These are phyloP conservation scores for Colletotrichum nymphaeae DNA, from an alignment of 2,329 filamentous ascomycete species.

Conservation along the genomic window DNA sequence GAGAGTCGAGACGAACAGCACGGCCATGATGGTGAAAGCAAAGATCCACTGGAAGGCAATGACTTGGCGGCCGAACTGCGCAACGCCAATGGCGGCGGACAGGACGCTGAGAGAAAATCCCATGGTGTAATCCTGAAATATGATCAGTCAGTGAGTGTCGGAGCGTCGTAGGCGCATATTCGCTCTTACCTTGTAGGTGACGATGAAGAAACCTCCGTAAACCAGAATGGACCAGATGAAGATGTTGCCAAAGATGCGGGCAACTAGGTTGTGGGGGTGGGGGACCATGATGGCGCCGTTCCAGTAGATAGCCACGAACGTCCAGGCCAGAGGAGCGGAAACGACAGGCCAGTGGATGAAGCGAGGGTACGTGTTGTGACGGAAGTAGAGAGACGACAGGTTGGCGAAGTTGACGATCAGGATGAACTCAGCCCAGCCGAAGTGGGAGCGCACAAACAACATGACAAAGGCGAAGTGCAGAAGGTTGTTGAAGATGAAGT, in stretches of 20 bases:
- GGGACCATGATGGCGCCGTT: conserved; percentile 85
- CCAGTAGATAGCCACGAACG: conserved; percentile 88
- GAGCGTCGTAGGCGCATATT: too few species aligned
- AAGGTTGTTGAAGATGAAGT: conserved; percentile 89
- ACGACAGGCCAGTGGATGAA: conserved; percentile 83
- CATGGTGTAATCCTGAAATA: conserved; percentile 74
- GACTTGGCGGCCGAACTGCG: conserved; percentile 78
- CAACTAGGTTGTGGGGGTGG: conserved; percentile 72
- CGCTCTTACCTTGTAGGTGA: conserved; percentile 72
- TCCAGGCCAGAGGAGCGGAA: conserved; percentile 85
- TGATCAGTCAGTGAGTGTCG: conserved; percentile 20
- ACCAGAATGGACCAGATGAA: conserved; percentile 87
- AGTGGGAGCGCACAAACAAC: conserved; percentile 82
- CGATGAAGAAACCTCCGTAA: conserved; percentile 82
- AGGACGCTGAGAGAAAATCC: conserved; percentile 83
- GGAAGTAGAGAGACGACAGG: conserved; percentile 82
- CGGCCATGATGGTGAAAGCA: conserved; percentile 82
- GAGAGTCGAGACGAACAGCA: conserved; percentile 77
- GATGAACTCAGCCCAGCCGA: conserved; percentile 80
- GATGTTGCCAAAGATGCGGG: conserved; percentile 86
- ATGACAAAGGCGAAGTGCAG: conserved; percentile 85
- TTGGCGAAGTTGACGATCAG: conserved; percentile 87
- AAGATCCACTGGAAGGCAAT: conserved; percentile 94
- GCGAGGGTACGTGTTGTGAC: conserved; percentile 76
- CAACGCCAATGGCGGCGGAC: conserved; percentile 79